Conservation (phyloP, 257 asterid species). For the Solanum medicagineum region DNA sequence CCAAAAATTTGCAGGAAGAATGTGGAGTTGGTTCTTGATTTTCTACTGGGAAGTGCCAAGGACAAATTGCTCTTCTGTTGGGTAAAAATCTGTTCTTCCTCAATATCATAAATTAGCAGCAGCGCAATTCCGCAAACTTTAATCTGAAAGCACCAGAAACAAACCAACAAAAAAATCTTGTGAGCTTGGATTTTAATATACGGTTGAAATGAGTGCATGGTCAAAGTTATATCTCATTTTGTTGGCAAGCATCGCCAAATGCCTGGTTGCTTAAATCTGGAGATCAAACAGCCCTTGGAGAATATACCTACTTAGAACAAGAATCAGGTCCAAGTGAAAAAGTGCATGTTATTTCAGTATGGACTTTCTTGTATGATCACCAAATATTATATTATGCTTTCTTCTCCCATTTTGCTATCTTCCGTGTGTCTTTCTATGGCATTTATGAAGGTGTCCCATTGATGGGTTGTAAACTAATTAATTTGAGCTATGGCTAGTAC, state of each 20-base stretch:
- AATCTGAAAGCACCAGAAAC: not conserved
- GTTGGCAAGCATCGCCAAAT: not conserved
- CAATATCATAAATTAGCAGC: not conserved
- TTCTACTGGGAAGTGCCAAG: constrained; percentile 49
- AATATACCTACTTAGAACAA: not conserved
- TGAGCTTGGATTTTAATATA: not conserved
- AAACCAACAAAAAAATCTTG: not conserved
- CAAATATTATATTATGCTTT: not conserved
- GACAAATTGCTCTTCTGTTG: constrained; percentile 55
- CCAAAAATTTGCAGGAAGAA: constrained; percentile 51
- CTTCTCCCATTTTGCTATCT: not conserved
- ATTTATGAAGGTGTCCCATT: not conserved
- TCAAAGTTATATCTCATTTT: not conserved
- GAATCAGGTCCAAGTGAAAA: not conserved
- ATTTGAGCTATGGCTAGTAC: not conserved
- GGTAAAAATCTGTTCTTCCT: constrained; percentile 34
- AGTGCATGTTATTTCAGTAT: not conserved
- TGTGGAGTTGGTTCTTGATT: constrained; percentile 50
- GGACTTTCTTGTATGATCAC: not conserved
- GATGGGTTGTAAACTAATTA: not conserved
- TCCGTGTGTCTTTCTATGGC: not conserved
- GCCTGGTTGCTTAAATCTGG: not conserved
- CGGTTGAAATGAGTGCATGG: not conserved
- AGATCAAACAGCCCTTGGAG: not conserved
- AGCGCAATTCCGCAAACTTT: not conserved